phyloP scores from a whole-genome alignment of 805 yeast genomes.

The Cyberlindnera galapagoensis region DNA sequence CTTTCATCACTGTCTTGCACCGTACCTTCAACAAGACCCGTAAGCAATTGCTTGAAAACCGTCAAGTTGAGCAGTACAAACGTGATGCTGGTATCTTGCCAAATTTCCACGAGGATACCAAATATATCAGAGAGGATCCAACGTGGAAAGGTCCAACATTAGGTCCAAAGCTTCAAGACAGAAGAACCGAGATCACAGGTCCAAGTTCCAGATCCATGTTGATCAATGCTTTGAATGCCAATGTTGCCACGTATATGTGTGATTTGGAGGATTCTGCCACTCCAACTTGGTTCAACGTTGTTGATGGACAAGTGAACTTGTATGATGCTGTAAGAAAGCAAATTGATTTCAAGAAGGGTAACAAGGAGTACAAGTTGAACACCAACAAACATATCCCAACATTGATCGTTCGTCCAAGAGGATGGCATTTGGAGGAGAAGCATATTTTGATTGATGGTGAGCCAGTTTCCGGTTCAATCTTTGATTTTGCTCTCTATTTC shows the following conservation, averaged over 20 bases:
- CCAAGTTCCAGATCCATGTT: constrained; percentile 84
- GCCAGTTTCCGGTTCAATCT: constrained; percentile 70
- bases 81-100: constrained; percentile 59
- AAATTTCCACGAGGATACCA: constrained; percentile 64
- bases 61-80: constrained; percentile 52
- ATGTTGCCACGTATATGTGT: constrained; percentile 78
- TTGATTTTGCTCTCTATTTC: constrained; percentile 76
- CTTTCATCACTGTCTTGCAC: constrained; percentile 66
- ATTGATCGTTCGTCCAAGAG: constrained; percentile 79
- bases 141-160: constrained; percentile 71
- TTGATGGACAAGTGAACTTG: constrained; percentile 75
- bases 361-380: constrained; percentile 26
- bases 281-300: constrained; percentile 76
- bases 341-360: constrained; percentile 44
- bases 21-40: constrained; percentile 63
- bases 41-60: constrained; percentile 49
- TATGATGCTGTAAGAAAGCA: constrained; percentile 71
- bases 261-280: constrained; percentile 83
- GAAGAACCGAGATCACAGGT: constrained; percentile 80
- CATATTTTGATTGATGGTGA: constrained; percentile 68
- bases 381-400: constrained; percentile 58
- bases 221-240: constrained; percentile 72
- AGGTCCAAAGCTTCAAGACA: constrained; percentile 66
- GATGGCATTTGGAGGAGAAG: constrained; percentile 78
- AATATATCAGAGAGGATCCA: constrained; percentile 59